Conservation (phyloP, 2,329 filamentous ascomycete species). For the Penicillium occitanis region DNA sequence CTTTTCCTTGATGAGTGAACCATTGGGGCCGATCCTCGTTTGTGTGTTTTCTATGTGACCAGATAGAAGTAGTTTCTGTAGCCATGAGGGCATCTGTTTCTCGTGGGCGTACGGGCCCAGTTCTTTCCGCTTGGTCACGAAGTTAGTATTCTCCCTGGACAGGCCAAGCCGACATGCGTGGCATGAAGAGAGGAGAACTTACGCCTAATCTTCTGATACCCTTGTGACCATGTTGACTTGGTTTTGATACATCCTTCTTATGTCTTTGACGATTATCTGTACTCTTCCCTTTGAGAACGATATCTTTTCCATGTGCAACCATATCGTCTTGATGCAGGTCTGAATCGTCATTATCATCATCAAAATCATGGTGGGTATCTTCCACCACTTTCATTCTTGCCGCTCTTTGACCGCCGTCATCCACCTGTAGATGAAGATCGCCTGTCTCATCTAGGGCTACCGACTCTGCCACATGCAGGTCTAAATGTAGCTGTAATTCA, state of each 20-base stretch:
- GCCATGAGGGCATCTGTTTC: conserved; percentile 70
- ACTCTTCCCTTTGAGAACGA: conserved; percentile 8
- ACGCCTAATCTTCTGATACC: conserved; percentile 35
- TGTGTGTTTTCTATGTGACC: conserved; percentile 57
- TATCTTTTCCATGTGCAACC: conserved; percentile 4
- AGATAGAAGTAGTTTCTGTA: conserved; percentile 61
- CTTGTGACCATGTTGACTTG: conserved; percentile 14
- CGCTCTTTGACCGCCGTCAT: background rate
- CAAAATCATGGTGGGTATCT: background rate
- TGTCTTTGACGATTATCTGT: conserved; percentile 7
- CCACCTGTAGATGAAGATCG: background rate
- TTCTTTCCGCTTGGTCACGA: conserved; percentile 52
- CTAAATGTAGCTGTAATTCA: conserved; percentile 60
- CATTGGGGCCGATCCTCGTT: conserved; percentile 51
- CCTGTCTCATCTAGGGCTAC: conserved; percentile 44
- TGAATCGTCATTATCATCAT: background rate
- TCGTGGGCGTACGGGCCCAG: conserved; percentile 72
- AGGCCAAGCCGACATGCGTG: background rate
- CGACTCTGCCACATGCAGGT: conserved; percentile 57
- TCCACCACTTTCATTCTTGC: background rate
- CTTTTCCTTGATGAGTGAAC: conserved; percentile 44
- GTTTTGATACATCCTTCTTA: conserved; percentile 8
- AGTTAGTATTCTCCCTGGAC: conserved; percentile 17
- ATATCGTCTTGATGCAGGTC: conserved; percentile 1
- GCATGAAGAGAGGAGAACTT: conserved; percentile 12